These are phyloP conservation scores for Colletotrichum acutatum DNA, from an alignment of 2,329 filamentous ascomycete genomes.

Conservation along the genomic window DNA sequence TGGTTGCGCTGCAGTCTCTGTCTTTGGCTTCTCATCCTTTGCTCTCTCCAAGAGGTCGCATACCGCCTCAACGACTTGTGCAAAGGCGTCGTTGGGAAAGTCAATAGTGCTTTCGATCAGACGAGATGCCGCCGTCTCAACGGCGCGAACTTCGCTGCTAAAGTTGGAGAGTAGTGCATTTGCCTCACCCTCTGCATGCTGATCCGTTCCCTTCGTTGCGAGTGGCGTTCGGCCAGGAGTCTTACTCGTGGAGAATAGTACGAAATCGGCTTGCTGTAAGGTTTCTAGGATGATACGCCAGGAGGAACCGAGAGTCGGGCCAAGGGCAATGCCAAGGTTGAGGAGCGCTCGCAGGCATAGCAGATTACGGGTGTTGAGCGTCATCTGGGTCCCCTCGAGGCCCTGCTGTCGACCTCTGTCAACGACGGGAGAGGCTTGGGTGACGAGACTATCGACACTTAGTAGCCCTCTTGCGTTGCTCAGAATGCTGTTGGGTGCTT, in stretches of 20 bases:
- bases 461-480: slow-evolving; percentile 78
- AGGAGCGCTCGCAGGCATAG: slow-evolving; percentile 89
- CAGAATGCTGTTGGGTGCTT: slow-evolving; percentile 64
- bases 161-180: slow-evolving; percentile 72
- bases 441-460: slow-evolving; percentile 77
- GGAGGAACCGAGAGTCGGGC: slow-evolving; percentile 83
- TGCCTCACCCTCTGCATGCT: slow-evolving; percentile 62
- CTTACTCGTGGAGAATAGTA: slow-evolving; percentile 75
- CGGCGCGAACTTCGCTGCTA: slow-evolving; percentile 83
- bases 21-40: slow-evolving; percentile 39
- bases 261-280: slow-evolving; percentile 90
- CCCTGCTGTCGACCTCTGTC: slow-evolving; percentile 72
- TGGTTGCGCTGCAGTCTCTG: slow-evolving; percentile 46
- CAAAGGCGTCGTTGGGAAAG: slow-evolving; percentile 85
- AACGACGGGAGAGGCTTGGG: slow-evolving; percentile 62
- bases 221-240: slow-evolving; percentile 62
- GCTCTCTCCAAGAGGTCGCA: slow-evolving; percentile 72
- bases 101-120: slow-evolving; percentile 93
- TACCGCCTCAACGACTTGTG: slow-evolving; percentile 79
- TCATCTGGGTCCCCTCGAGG: slow-evolving; percentile 62
- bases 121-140: slow-evolving; percentile 86
- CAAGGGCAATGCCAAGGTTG: slow-evolving; percentile 95
- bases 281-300: slow-evolving; percentile 95
- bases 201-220: slow-evolving; percentile 57
- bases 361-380: slow-evolving; percentile 88